Evolutionary conservation across 331 rosid genomes (phyloP), one percentile per base, ranked within the genome.

Genomic region (Dryas integrifolia): DNA sequence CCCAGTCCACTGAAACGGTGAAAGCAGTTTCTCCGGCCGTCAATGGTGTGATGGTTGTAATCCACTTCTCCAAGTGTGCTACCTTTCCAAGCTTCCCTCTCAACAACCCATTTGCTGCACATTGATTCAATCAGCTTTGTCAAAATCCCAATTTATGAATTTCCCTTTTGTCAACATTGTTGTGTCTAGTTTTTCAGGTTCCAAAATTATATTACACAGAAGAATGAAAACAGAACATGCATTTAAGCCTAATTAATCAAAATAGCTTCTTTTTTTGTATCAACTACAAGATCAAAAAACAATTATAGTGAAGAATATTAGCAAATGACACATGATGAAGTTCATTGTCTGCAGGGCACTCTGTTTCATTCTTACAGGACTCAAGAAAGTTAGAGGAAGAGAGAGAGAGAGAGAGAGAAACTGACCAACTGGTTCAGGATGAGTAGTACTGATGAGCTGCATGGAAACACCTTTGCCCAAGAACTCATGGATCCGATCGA

Each of bases 401-500:
- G 35, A 30, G 35, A 30, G 35, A 26, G 30, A 2, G 18, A 21
- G 24, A 6, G 14, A 57, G 40, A 44, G 44, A 44, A 18, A 35
- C 49, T 1, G n/a, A 92, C 98, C 98, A 84, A 58, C 46, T 13
- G 96, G 85, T 9, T 84, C 85, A 18, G 87, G 80, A 76, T 80
- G 78, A 59, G 43, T 72, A 12, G 96, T 75, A 81, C 92, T 89
- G 49, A 95, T 67, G 71, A 95, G 92, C 65, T 85, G 93, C 72
- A 95, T 51, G 55, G 97, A 88, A 56, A 95, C 96, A 44, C 97
- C 92, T 44, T 77, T 89, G 18, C 99, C 96, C 1, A 89, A 6
- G 15, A 85, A 75, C 82, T 95, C 99, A 71, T 89, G 90, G 80
- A 95, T 64, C 53, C 96, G 81, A 83, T 95, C 97, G 26, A 89